Percentiles rank a stretch among this genome's conserved stretches.
These are phyloP conservation scores for Metschnikowia reukaufii DNA, from an alignment of 805 yeast species.

Conservation along the genomic window DNA sequence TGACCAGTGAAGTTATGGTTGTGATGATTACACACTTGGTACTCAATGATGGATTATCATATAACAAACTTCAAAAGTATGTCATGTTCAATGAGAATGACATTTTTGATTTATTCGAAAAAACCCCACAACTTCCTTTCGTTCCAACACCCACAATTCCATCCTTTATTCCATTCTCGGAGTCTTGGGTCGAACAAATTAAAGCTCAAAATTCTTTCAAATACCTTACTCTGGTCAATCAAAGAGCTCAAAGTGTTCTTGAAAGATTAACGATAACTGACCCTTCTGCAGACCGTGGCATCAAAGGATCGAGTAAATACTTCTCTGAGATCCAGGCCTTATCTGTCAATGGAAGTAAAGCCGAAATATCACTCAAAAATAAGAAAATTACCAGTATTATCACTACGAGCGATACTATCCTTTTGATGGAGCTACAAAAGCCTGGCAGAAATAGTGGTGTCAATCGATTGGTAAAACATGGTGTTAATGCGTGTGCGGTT, in stretches of 20 bases:
- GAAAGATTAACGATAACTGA: conserved; percentile 16
- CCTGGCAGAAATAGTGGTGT: conserved; percentile 27
- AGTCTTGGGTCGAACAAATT: neutral
- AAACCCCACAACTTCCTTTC: neutral
- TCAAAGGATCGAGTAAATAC: conserved; percentile 31
- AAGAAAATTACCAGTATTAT: neutral
- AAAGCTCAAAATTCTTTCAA: neutral
- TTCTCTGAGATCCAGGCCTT: conserved; percentile 20
- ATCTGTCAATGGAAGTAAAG: conserved; percentile 12
- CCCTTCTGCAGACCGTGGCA: conserved; percentile 15
- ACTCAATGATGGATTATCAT: conserved; percentile 8
- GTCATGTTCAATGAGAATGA: conserved; percentile 15
- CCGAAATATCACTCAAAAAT: conserved; percentile 2
- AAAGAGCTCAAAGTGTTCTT: conserved; percentile 4
- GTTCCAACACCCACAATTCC: conserved; percentile 2
- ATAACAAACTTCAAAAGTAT: neutral
- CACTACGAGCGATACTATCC: conserved; percentile 11
- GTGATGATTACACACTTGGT: neutral
- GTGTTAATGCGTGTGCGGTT: conserved; percentile 21
- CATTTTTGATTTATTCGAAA: conserved; percentile 15
- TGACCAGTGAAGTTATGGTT: conserved; percentile 1
- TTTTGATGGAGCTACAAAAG: conserved; percentile 26
- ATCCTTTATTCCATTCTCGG: neutral
- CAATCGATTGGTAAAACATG: conserved; percentile 23
- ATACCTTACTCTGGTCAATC: neutral